Evolutionary conservation across 805 yeast genomes (phyloP), one percentile per base, ranked within the genome.

Genomic region (Saturnispora silvae): DNA sequence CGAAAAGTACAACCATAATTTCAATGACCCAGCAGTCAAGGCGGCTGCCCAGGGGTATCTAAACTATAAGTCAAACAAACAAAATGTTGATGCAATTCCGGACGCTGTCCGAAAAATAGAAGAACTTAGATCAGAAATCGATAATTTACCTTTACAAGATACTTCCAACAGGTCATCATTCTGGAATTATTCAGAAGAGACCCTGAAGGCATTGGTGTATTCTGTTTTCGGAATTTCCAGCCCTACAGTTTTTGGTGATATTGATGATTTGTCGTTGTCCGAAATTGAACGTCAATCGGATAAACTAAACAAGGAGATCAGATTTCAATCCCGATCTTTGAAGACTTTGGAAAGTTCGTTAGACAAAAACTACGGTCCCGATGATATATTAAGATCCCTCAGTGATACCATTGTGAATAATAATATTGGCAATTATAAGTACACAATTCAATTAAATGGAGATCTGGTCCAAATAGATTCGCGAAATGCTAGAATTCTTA

Each of bases 11-110:
- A 83, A 85, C 48, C 83, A 81, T 33, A 81, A 85, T 49, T 74
- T 85, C 60, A 85, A 87, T 52, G 96, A 87, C 57, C 73, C 75
- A 6, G 94, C 87, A 0, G 96, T 87, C 15, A 84, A 84, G 54
- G 69, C 64, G 16, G 77, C 87, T 1, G 77, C 85, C 14, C 61
- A 69, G 15, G 60, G 62, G 0, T 79, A 57, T 51, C 72, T 70
- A 31, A 67, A 72, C 43, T 65, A 69, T 45, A 46, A 56, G 7
- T 29, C 34, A 10, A 36, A 30, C 22, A 36, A 36, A 17, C n/a
- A 25, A 15, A 22, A 16, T 16, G 20, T 14, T 14, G n/a, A n/a
- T n/a, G n/a, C n/a, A n/a, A n/a, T n/a, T n/a, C n/a, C n/a, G n/a
- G n/a, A n/a, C n/a, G n/a, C n/a, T n/a, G n/a, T n/a, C n/a, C n/a